Percentiles rank a stretch among this genome's conserved stretches.
Evolutionary conservation across 2,329 filamentous ascomycete genomes (phyloP).

Genomic region (Calonectria pteridis): DNA sequence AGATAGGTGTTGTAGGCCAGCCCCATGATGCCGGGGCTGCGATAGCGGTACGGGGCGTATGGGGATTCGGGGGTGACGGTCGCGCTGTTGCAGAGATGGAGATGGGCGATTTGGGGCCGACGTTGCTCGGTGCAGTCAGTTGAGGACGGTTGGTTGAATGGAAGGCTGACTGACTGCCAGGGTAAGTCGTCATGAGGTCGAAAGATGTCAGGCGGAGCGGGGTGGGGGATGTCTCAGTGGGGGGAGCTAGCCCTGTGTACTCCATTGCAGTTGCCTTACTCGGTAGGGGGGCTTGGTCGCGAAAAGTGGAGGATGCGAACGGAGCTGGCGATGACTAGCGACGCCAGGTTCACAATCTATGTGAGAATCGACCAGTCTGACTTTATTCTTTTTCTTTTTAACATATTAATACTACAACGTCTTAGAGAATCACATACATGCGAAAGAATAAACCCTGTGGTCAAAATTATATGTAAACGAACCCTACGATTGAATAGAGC

Average conservation of each 20-base stretch:
- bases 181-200: constrained; percentile 42
- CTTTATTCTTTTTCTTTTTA: too few species aligned
- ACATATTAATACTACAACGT: not conserved
- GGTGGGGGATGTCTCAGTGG: constrained; percentile 16
- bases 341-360: not conserved
- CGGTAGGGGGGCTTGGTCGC: not conserved
- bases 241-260: not conserved
- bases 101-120: constrained; percentile 20
- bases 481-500: too few species aligned
- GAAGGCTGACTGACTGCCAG: not conserved
- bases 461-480: not conserved
- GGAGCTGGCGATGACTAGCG: not conserved
- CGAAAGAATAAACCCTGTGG: too few species aligned
- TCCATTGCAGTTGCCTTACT: not conserved
- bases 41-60: not conserved
- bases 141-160: constrained; percentile 4
- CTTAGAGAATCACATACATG: not conserved
- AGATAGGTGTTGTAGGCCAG: constrained; percentile 94
- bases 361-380: not conserved
- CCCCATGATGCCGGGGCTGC: constrained; percentile 71
- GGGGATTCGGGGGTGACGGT: not conserved
- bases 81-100: not conserved
- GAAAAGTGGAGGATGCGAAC: not conserved
- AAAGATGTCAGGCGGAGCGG: constrained; percentile 33
- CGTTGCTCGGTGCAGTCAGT: constrained; percentile 13